phyloP scores from a whole-genome alignment of 2,329 filamentous ascomycete genomes.

The Capronia americana region DNA sequence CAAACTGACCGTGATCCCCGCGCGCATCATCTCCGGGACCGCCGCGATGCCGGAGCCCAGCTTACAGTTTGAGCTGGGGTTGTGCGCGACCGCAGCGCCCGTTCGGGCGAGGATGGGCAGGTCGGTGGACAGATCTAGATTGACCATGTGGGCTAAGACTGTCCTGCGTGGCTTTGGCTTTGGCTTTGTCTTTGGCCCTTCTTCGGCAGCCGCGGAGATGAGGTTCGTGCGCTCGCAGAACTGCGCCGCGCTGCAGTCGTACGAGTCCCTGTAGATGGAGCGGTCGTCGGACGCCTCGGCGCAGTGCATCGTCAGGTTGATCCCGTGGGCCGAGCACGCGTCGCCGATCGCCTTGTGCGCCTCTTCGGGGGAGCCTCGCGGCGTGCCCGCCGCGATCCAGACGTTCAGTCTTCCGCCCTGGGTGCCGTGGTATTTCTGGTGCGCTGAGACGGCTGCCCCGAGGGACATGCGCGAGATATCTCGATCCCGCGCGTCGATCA shows the following conservation, averaged over 20 bases:
- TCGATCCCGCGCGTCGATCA: conserved; percentile 42
- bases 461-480: conserved; percentile 43
- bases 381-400: conserved; percentile 57
- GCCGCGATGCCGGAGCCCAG: conserved; percentile 59
- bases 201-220: conserved; percentile 32
- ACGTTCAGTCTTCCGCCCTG: conserved; percentile 54
- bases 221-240: conserved; percentile 50
- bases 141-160: conserved; percentile 61
- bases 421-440: conserved; percentile 39
- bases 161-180: conserved; percentile 42
- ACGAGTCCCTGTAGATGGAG: conserved; percentile 39
- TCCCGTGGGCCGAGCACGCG: conserved; percentile 48
- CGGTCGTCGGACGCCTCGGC: conserved; percentile 48
- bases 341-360: conserved; percentile 52
- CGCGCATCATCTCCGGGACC: conserved; percentile 53
- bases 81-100: conserved; percentile 57
- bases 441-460: conserved; percentile 37
- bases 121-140: conserved; percentile 53
- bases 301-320: conserved; percentile 58
- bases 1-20: conserved; percentile 55
- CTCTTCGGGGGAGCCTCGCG: conserved; percentile 51
- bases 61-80: conserved; percentile 60
- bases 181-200: no score
- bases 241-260: conserved; percentile 48
- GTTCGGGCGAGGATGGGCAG: conserved; percentile 49